Percentiles rank a stretch among this genome's conserved stretches.
Conservation (phyloP, 208 protist genomes). For the Acanthamoeba royreba region DNA sequence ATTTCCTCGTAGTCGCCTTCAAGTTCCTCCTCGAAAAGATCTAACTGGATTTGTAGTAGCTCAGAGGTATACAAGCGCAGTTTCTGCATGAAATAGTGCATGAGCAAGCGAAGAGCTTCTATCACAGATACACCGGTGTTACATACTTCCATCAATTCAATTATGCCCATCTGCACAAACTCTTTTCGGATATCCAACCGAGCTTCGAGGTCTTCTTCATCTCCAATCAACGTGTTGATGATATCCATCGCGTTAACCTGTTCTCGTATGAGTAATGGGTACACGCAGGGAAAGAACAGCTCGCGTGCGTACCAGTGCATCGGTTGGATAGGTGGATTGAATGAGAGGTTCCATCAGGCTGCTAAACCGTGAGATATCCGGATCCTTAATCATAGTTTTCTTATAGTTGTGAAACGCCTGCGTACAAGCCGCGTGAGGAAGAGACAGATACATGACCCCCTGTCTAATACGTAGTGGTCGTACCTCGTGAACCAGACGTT, state of each 20-base stretch:
- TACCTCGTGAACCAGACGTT: neutral
- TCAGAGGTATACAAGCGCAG: neutral
- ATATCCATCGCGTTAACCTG: neutral
- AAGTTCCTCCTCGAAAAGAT: constrained; percentile 13
- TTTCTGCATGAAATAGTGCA: no score
- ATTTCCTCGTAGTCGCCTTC: constrained; percentile 3
- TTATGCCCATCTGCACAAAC: constrained; percentile 20
- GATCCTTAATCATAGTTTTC: neutral
- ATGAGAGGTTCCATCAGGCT: neutral
- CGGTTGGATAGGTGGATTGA: neutral
- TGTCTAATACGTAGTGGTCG: neutral
- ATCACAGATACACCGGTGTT: no score
- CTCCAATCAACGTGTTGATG: neutral
- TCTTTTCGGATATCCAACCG: neutral
- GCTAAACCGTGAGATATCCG: neutral
- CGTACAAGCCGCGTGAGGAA: neutral
- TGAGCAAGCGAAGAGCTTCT: no score
- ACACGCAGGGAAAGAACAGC: no score
- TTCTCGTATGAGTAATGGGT: no score
- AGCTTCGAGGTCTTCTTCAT: neutral
- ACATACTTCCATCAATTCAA: constrained; percentile 6
- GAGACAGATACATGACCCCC: neutral
- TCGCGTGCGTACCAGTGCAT: neutral
- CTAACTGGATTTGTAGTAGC: neutral
- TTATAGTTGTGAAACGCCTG: neutral